Evolutionary conservation across 495 filamentous ascomycete genomes (phyloP), one percentile per base, ranked within the genome.

Genomic region (Physcia stellaris): DNA sequence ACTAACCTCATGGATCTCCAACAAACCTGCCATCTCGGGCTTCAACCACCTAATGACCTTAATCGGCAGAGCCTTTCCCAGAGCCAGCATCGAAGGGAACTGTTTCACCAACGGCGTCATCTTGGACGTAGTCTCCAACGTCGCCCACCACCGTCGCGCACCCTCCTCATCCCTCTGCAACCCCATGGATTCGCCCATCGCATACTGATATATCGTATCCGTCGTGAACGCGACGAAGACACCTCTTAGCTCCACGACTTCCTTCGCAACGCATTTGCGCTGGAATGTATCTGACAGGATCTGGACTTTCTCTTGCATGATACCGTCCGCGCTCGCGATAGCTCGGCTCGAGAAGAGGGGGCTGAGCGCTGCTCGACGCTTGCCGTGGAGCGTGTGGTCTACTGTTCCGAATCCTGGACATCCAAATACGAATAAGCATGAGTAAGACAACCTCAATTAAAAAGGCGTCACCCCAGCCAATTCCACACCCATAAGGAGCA

Each of bases 181-280:
- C 2, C 42, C 45, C 12, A 42, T 43, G 19, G 41, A 17, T 4
- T 17, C 4, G 3, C 43, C 58, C 26, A 66, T 62, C 11, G 55
- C 53, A 37, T 67, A 62, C 5, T 57, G 46, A 1, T 53, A 56
- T 19, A 70, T 59, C 21, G 63, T 56, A 37, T 73, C 67, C 17
- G 54, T 54, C 1, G 64, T 55, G 18, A 66, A 49, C 5, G 58
- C 56, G 5, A 49, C 39, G 35, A 60, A 66, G 1, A 55, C 60
- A 0, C 48, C 37, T 33, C 59, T 53, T 6, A 70, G 37, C 11
- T 61, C 50, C 1, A 70, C 42, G 1, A 53, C 35, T 9, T 50
- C 29, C 7, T 51, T 17, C 3, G 20, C 33, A 4, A 39, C 26
- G 6, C 35, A 24, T 10, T 40, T 40, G 10, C 1, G 15, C 5